Evolutionary conservation across 352 stramenopile genomes (phyloP), one percentile per base, ranked within the genome.

Genomic region (Phytopythium vexans): DNA sequence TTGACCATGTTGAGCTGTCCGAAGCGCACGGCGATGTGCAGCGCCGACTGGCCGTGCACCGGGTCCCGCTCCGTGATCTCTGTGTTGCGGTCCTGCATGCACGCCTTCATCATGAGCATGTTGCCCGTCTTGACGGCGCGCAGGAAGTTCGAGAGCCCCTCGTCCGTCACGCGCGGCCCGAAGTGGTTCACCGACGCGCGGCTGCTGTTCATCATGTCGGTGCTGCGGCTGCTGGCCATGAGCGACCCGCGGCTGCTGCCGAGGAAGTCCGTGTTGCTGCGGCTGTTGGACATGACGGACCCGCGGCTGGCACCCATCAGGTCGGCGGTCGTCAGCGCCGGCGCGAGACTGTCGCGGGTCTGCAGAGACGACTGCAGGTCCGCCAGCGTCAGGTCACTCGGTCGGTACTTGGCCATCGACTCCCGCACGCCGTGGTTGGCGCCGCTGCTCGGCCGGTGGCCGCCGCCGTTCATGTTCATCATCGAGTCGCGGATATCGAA

Each of bases 21-120:
- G 40, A 87, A 82, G 33, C 84, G 84, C 35, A 92, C 78, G 11
- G 84, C 84, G 52, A 94, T 70, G 58, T 94, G 84, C 52, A 94
- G 69, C 5, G 82, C 84, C 16, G 77, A 83, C 64, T 94, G 84
- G 12, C 77, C 74, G 60, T 92, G 83, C 15, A 86, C 65, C 0
- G 80, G 66, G 46, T 94, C 84, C 12, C 76, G 77, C 51, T 88
- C 65, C 12, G 68, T 62, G 35, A 92, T 63, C 46, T 92, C 70
- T 3, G 74, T 90, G 45, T 58, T 76, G 46, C 70, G 58, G 54
- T 89, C 78, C 48, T 87, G 65, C 33, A 91, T 58, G 39, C 63
- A 80, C 0, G 60, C 48, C 39, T 75, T 76, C n/a, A 91, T 54
- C 58, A 81, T 31, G 53, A 81, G 62, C 12, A 86, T 49, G 53